Evolutionary conservation across 1,139 yeast species (phyloP), one percentile per base, ranked within the genome.

Genomic region (Yueomyces sp.): DNA sequence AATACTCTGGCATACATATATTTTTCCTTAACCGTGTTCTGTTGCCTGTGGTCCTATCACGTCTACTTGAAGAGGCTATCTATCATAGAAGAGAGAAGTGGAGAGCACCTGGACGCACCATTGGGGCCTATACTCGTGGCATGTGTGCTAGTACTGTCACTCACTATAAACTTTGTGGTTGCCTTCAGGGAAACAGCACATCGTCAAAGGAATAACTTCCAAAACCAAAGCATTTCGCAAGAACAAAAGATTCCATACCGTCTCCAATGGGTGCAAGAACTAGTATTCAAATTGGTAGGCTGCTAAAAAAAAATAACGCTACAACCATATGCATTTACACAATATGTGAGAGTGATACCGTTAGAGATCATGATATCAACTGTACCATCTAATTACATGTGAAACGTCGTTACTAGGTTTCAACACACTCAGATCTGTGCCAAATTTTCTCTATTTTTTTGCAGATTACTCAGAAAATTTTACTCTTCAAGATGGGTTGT

Each of bases 41-140:
- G 86, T 39, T 91, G 94, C 41, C 53, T 77, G 36, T 91, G 98
- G 98, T 95, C 96, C 27, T 91, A 86, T 65, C 73, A 69, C 51
- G 76, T 81, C 44, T 91, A 84, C 64, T 66, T 75, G 60, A 71
- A 68, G 51, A 76, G 98, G 59, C 69, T 91, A 53, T 72, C 70
- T 37, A 73, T 81, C 48, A 91, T 91, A 59, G 75, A 72, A 60
- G 81, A 78, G 59, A 77, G 97, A 62, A 81, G 87, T 37, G 94
- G 91, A 44, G 75, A 73, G 55, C 96, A 89, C 63, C 70, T 91
- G 55, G 98, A 91, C 64, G 86, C 85, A 45, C 80, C 93, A 42
- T 56, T 83, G 47, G 98, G 98, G 4, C 98, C 98, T 0, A 60
- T 91, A 46, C 66, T 89, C 29, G 72, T 91, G 43, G 86, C 94